A percentile compares a stretch with the other conserved stretches of the same genome.
Conservation (phyloP, 2,329 filamentous ascomycete genomes). For the Alternaria sp. region DNA sequence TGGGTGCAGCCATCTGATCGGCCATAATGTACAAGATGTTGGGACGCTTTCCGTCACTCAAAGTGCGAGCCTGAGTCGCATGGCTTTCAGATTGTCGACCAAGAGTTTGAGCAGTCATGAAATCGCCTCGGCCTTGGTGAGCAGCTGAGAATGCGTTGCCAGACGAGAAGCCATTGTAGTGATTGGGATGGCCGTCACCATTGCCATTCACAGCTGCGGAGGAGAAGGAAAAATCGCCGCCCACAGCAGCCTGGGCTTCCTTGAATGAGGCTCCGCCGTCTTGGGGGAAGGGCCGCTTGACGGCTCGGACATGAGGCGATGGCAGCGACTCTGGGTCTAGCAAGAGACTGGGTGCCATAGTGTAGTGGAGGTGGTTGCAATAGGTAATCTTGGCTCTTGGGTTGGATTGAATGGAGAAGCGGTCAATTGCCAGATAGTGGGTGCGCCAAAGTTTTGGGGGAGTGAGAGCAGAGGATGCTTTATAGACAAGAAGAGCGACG, state of each 20-base stretch:
- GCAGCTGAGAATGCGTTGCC: constrained; percentile 22
- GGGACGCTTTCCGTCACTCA: constrained; percentile 58
- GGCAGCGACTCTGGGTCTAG: constrained; percentile 37
- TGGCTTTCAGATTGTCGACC: constrained; percentile 36
- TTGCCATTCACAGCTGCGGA: constrained; percentile 27
- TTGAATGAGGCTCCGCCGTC: constrained; percentile 31
- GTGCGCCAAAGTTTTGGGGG: constrained; percentile 9
- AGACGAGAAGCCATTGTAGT: constrained; percentile 22
- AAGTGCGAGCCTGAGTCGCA: constrained; percentile 26
- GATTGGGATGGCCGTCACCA: constrained; percentile 22
- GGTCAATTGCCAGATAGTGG: background rate
- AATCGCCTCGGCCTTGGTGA: constrained; percentile 30
- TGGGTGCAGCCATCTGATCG: constrained; percentile 89
- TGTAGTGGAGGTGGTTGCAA: constrained; percentile 4
- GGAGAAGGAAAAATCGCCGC: constrained; percentile 26
- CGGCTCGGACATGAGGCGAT: constrained; percentile 22
- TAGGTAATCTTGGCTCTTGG: background rate
- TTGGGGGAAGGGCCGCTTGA: constrained; percentile 30
- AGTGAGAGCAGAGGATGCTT: constrained; percentile 22
- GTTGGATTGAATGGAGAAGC: background rate
- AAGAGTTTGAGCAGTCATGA: constrained; percentile 42
- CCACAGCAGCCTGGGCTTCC: constrained; percentile 36
- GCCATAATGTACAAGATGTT: constrained; percentile 97
- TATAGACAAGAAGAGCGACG: constrained; percentile 25
- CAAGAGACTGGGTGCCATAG: constrained; percentile 46